Evolutionary conservation across 2,329 filamentous ascomycete species (phyloP), one percentile per base, ranked within the genome.

Genomic region (Ascochyta viciae-villosae): DNA sequence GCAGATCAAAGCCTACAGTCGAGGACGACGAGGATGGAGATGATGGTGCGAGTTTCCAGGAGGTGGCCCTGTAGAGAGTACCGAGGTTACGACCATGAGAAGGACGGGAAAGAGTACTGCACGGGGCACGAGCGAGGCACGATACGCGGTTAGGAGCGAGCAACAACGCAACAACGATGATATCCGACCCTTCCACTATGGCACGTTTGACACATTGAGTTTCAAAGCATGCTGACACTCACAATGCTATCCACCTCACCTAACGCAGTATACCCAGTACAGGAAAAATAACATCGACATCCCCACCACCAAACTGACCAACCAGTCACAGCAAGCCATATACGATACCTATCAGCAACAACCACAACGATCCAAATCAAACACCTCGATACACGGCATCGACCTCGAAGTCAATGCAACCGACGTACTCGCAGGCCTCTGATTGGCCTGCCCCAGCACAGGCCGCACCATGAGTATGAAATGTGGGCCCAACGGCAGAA

Each of bases 1-100:
- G 57, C 26, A 63, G 67, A 48, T 40, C 41, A n/a, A 72, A 72
- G 41, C 61, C 71, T 35, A 64, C 64, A 6, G 67, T 68, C 0
- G 68, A 72, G 37, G 70, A 72, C 13, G 70, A 73, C 10, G 64
- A 66, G 10, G 66, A 69, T 15, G 54, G 48, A n/a, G 71, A 70
- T 16, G 69, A 72, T 24, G 62, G 67, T 39, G 67, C 60, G 10
- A 74, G 70, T 58, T 76, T 76, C 39, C 71, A 74, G 49, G 72
- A 76, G 34, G 66, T 76, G 31, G 53, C 53, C 16, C 42, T 57
- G 50, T 56, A 33, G 47, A 38, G 26, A 15, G 26, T 12, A n/a
- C 27, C 10, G 26, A 8, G 12, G 12, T 12, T 12, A 39, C 24
- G 10, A 38, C 19, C 22, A 48, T 27, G 26, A 35, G 33, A 31